Evolutionary conservation across 1,284 basidiomycete genomes (phyloP).

Genomic region (Fistulina hepatica): DNA sequence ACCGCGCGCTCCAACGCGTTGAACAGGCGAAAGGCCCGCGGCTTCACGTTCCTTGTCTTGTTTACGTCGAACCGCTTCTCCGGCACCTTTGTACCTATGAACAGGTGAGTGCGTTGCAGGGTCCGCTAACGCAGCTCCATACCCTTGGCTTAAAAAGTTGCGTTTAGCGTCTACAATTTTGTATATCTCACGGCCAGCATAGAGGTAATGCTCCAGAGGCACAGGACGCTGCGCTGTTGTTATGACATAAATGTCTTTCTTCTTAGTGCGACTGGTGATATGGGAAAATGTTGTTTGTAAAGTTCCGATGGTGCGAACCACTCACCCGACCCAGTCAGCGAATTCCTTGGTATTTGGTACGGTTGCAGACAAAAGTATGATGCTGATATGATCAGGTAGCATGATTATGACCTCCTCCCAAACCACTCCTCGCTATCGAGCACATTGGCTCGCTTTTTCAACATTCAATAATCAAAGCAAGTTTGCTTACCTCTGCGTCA

Average conservation of each 20-base stretch:
- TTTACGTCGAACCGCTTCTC: constrained; percentile 81
- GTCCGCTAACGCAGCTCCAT: constrained; percentile 13
- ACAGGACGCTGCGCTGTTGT: constrained; percentile 95
- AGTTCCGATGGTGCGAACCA: constrained; percentile 12
- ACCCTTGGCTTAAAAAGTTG: constrained; percentile 72
- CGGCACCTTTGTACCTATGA: constrained; percentile 77
- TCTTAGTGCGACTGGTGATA: constrained; percentile 80
- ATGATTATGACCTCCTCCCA: constrained; percentile 99
- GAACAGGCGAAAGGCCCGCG: constrained; percentile 76
- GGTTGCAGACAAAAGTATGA: constrained; percentile 94
- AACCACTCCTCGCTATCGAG: constrained; percentile 82
- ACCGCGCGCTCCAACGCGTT: constrained; percentile 71
- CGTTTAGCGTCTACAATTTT: constrained; percentile 87
- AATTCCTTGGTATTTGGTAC: constrained; percentile 99
- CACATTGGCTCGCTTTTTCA: constrained; percentile 6
- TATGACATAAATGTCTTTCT: constrained; percentile 99
- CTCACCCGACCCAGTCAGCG: constrained; percentile 97
- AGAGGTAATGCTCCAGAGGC: constrained; percentile 94
- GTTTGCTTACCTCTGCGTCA: constrained; percentile 88
- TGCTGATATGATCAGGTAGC: constrained; percentile 94
- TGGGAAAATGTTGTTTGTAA: constrained; percentile 7
- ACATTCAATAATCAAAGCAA: constrained; percentile 6
- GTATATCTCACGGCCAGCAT: constrained; percentile 83
- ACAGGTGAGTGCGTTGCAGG: constrained; percentile 3
- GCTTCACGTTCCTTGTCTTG: constrained; percentile 98